Conservation (phyloP, 2,329 filamentous ascomycete genomes). For the Apiospora arundinis region DNA sequence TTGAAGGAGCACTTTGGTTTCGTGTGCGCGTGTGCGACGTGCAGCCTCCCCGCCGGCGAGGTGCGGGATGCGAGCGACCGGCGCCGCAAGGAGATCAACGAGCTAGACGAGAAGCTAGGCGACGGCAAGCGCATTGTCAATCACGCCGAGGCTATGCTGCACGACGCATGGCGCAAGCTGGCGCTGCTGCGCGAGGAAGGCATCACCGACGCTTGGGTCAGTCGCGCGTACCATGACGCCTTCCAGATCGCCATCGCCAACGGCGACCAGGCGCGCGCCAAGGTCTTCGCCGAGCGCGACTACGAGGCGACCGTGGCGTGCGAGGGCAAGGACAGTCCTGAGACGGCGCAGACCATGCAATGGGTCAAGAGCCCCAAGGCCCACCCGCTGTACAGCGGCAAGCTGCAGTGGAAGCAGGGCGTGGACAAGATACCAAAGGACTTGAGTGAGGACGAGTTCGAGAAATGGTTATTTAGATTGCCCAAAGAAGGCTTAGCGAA, state of each 20-base stretch:
- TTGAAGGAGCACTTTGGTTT: conserved; percentile 32
- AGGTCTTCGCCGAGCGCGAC: conserved; percentile 43
- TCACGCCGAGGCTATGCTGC: conserved; percentile 15
- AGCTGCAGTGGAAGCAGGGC: conserved; percentile 21
- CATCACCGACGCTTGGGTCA: conserved; percentile 26
- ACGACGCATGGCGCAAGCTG: conserved; percentile 20
- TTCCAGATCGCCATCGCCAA: conserved; percentile 44
- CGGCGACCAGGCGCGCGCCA: conserved; percentile 45
- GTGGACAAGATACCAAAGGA: conserved; percentile 22
- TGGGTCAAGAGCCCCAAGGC: conserved; percentile 19
- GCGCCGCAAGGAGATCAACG: conserved; percentile 24
- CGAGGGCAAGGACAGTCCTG: conserved; percentile 41
- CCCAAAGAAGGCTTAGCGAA: conserved; percentile 12
- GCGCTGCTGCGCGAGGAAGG: conserved; percentile 31
- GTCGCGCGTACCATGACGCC: conserved; percentile 43
- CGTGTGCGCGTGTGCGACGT: conserved; percentile 31
- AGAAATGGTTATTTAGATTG: conserved; percentile 20
- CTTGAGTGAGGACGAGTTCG: conserved; percentile 9
- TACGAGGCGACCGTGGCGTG: conserved; percentile 37
- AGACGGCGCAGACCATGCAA: neutral
- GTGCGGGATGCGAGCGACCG: conserved; percentile 19
- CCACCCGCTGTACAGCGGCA: conserved; percentile 18
- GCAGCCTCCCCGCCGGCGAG: conserved; percentile 24
- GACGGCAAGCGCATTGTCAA: conserved; percentile 22
- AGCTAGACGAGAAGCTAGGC: conserved; percentile 20